Evolutionary conservation across 2,329 filamentous ascomycete genomes (phyloP), one percentile per base, ranked within the genome.

Genomic region (Exophiala calicioides): DNA sequence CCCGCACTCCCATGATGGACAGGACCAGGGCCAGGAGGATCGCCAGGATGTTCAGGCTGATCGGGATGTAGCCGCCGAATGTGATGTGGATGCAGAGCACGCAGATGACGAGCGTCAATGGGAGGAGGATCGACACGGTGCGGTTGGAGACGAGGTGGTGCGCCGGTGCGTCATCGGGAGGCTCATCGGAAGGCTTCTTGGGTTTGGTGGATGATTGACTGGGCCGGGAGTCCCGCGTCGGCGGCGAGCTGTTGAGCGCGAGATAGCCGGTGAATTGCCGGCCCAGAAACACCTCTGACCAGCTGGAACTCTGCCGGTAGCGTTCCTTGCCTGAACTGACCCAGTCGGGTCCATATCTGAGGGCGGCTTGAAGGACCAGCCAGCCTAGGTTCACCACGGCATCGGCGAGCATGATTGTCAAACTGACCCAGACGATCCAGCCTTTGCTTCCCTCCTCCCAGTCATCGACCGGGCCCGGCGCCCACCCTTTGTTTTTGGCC

Each of bases 401-500:
- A 67, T 98, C 93, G 16, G 88, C 88, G 19, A 98, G 77, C 93
- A 98, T 98, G 57, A 98, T 96, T 3, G 93, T 88, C 21, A 98
- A 73, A 24, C 89, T 95, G 2, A 95, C 77, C 93, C 93, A 98
- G 0, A 98, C 88, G 50, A 98, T 97, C 93, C 93, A 98, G 29
- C 91, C 93, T 69, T 97, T 96, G 65, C 89, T 95, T 7, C 93
- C 93, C 12, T 77, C 81, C 49, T 91, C 87, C 93, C 93, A 98
- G 65, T 95, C 87, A 44, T 81, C 78, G 1, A 96, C 88, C 1
- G 83, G 77, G 0, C 90, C 93, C 2, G 90, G 87, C 7, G 93
- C 93, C 93, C 93, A 98, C 2, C 87, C 89, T 58, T 79, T 81
- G 46, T 76, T 71, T 65, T 95, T 96, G 3, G 93, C 90, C 5